phyloP scores from a whole-genome alignment of 2,329 filamentous ascomycete species.

The Fusarium algeriense region DNA sequence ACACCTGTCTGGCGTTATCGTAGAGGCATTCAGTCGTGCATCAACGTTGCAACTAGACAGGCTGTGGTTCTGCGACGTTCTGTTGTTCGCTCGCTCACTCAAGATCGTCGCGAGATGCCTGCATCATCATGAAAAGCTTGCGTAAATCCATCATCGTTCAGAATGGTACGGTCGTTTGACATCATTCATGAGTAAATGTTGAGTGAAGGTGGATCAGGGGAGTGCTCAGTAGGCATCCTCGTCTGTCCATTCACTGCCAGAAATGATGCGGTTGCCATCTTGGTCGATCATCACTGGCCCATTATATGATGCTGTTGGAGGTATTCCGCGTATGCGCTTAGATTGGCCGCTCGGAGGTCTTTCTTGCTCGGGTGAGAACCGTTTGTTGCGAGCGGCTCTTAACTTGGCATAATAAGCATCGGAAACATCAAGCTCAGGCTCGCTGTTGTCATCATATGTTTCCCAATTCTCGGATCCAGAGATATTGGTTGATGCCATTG shows the following conservation, averaged over 20 bases:
- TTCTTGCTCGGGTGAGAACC: constrained; percentile 65
- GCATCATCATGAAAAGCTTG: constrained; percentile 48
- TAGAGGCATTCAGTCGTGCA: constrained; percentile 32
- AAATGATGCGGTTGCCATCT: constrained; percentile 73
- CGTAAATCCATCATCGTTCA: constrained; percentile 46
- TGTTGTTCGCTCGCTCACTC: constrained; percentile 38
- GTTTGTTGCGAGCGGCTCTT: constrained; percentile 75
- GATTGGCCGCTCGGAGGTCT: constrained; percentile 57
- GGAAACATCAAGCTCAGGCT: constrained; percentile 79
- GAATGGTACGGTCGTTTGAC: constrained; percentile 33
- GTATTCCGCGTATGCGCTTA: constrained; percentile 68
- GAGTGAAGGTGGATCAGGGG: neutral
- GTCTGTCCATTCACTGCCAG: constrained; percentile 75
- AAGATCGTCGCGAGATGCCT: constrained; percentile 47
- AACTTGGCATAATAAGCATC: constrained; percentile 86
- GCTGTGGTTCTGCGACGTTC: constrained; percentile 23
- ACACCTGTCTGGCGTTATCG: constrained; percentile 25
- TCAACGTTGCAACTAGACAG: constrained; percentile 28
- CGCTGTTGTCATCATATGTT: constrained; percentile 88
- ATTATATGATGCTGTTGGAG: constrained; percentile 60
- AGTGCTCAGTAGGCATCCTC: constrained; percentile 67
- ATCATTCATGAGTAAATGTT: constrained; percentile 39
- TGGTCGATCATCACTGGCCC: constrained; percentile 64
- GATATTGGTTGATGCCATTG: constrained; percentile 78
- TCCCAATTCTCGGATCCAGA: constrained; percentile 98